phyloP scores from a whole-genome alignment of 768 basidiomycete species.

The Hericium alpestre region DNA sequence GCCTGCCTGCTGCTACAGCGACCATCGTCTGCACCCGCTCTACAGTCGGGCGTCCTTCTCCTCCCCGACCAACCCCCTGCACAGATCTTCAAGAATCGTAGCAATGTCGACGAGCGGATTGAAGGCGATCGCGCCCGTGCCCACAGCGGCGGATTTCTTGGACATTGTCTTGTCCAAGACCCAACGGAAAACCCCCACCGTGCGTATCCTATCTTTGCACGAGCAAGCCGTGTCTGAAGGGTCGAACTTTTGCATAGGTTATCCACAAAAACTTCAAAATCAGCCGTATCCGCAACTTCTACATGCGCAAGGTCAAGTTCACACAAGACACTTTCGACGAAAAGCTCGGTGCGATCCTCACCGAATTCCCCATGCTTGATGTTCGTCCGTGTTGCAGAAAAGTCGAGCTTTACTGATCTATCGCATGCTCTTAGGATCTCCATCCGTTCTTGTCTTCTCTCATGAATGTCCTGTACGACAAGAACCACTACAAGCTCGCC shows the following conservation, averaged over 20 bases:
- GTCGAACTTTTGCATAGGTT: constrained; percentile 39
- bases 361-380: constrained; percentile 96
- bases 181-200: constrained; percentile 95
- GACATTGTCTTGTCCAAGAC: constrained; percentile 92
- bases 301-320: constrained; percentile 99
- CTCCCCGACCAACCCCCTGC: neutral
- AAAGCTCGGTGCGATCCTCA: constrained; percentile 84
- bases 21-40: neutral
- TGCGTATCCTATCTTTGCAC: constrained; percentile 22
- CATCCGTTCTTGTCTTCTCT: constrained; percentile 94
- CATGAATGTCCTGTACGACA: constrained; percentile 98
- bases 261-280: constrained; percentile 99
- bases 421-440: constrained; percentile 49
- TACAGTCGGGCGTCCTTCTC: neutral
- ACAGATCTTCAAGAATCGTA: neutral
- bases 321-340: constrained; percentile 96
- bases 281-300: constrained; percentile 92
- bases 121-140: constrained; percentile 97
- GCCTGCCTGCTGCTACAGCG: neutral
- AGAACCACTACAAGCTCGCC: constrained; percentile 99
- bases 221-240: neutral
- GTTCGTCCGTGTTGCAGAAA: constrained; percentile 37
- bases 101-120: constrained; percentile 78
- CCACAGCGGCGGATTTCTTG: constrained; percentile 88
- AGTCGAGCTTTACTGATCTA: neutral